Evolutionary conservation across 140 eudicot genomes (phyloP), one percentile per base, ranked within the genome.

Genomic region (Stevia rebaudiana): DNA sequence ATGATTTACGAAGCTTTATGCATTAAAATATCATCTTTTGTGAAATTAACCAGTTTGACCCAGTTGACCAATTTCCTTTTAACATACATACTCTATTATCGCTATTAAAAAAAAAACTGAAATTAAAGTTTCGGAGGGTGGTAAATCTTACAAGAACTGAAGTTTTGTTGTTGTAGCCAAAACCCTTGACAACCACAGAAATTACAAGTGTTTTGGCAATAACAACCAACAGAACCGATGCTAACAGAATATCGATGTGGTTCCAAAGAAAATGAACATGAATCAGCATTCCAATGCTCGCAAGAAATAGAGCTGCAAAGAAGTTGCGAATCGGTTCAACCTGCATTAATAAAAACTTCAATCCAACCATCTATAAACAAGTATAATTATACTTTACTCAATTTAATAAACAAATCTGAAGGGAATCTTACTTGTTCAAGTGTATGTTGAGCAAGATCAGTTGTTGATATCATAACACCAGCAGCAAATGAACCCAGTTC

Each of bases 221-320:
- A 12, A 92, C 86, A 52, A 88, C 98, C 39, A 88, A 70, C 44
- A 92, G 74, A 74, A 92, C 98, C 4, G 96, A 84, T 48, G 98
- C 98, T 39, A 92, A 82, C 75, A 92, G 74, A 11, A 88, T 92
- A 77, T 92, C 98, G 44, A 92, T 84, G 71, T 92, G 98, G 64
- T 83, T 92, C 98, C 98, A 92, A 30, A 92, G 82, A 76, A 92
- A 92, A 79, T 88, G 96, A 71, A 88, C 96, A 78, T 92, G 94
- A 75, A 92, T 92, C 74, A 92, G 86, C 98, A 92, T 92, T 19
- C 98, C 98, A n/a, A 92, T 92, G 86, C 96, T 92, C 41, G 98
- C 92, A 67, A 92, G 92, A 71, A 92, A 92, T 19, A 92, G 82
- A 35, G 98, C 98, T 15, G 98, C 98, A 92, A 92, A 92, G 80